phyloP scores from a whole-genome alignment of 1,284 basidiomycete species.

The Ceratobasidium papillatum region DNA sequence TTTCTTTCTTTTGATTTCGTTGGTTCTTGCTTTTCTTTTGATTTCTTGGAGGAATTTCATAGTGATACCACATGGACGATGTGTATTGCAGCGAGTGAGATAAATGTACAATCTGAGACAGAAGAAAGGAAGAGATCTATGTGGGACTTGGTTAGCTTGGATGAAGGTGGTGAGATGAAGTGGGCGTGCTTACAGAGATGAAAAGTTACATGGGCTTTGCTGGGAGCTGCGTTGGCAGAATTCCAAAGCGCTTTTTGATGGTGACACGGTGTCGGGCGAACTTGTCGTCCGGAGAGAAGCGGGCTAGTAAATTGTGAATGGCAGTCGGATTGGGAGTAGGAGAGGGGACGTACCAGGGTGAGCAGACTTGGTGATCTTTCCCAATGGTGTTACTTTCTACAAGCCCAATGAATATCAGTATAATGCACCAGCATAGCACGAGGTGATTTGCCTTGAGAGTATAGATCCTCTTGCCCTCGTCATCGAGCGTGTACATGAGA shows the following conservation, averaged over 20 bases:
- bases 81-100: background rate
- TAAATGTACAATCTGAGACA: background rate
- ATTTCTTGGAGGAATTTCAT: background rate
- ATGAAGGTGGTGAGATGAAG: too few species aligned
- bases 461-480: slow-evolving; percentile 81
- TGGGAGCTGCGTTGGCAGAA: slow-evolving; percentile 90
- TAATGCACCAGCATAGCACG: slow-evolving; percentile 35
- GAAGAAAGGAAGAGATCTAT: background rate
- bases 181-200: background rate
- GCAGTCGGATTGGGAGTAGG: background rate
- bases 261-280: slow-evolving; percentile 95
- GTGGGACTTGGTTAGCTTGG: background rate
- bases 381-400: slow-evolving; percentile 83
- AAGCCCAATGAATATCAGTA: background rate
- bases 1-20: slow-evolving; percentile 6
- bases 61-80: background rate
- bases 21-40: background rate
- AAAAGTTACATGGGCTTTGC: slow-evolving; percentile 77
- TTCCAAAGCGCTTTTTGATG: slow-evolving; percentile 88
- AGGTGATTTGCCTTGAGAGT: slow-evolving; percentile 80
- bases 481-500: slow-evolving; percentile 91
- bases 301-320: slow-evolving; percentile 62
- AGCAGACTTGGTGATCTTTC: slow-evolving; percentile 89
- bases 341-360: slow-evolving; percentile 77
- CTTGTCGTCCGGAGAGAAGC: slow-evolving; percentile 98